phyloP scores from a whole-genome alignment of 2,329 filamentous ascomycete genomes.

The Ambrosiella cleistominuta region DNA sequence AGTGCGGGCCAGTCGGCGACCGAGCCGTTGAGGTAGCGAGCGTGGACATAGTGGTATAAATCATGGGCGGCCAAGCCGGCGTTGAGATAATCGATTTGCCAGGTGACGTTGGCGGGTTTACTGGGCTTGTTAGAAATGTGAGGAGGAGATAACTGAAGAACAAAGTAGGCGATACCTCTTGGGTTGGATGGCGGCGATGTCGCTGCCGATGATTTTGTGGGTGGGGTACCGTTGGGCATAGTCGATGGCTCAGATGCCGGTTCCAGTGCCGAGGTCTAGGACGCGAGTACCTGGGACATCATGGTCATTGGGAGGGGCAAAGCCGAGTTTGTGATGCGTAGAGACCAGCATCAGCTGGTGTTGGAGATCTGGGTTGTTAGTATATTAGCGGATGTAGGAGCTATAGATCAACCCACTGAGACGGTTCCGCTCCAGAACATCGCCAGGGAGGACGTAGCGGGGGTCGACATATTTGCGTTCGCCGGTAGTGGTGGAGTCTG shows the following conservation, averaged over 20 bases:
- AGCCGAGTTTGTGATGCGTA: neutral
- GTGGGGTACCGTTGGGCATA: neutral
- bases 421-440: neutral
- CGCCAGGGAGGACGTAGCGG: neutral
- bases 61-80: neutral
- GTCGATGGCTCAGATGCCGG: slow-evolving; percentile 1
- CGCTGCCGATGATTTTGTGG: neutral
- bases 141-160: neutral
- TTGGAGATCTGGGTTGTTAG: neutral
- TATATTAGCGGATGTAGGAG: neutral
- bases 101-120: neutral
- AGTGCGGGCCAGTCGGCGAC: neutral
- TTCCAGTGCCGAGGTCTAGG: neutral
- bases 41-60: neutral
- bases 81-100: neutral
- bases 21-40: neutral
- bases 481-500: too few species aligned
- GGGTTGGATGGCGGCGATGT: neutral
- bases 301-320: neutral
- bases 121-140: neutral
- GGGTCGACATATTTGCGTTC: neutral
- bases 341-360: neutral
- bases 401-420: neutral
- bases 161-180: neutral
- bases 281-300: neutral